Base-by-base conservation (phyloP, 2,329 filamentous ascomycete genomes). In the Pyrenophora teres region DNA sequence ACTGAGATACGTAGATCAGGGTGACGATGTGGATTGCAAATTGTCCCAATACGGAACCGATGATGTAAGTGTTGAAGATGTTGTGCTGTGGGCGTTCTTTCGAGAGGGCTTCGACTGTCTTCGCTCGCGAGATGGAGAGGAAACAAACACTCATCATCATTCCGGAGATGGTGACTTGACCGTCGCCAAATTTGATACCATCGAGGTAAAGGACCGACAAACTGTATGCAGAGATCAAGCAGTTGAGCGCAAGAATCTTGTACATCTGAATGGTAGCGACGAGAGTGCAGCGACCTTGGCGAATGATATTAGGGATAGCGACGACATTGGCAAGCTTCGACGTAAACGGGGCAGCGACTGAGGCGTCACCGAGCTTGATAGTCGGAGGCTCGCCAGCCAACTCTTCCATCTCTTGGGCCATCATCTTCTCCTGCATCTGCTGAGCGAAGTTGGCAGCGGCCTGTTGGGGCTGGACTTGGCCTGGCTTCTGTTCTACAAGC, bases 101-200 rank as follows among this genome's bases (percentile, higher is more conserved):
- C 58, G 93, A 97, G 19, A 99, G 81, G 31, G 89, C 88, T 77
- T 99, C 94, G 45, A 99, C 94, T 25, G 94, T 90, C 80, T 92
- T 94, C 33, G 94, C 94, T 54, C 94, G 88, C n/a, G 94, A 97
- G 68, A 99, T 97, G 56, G 92, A 97, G 67, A 99, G 79, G 83
- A 99, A 99, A 78, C 94, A 99, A 43, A 99, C 94, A 67, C 92
- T 97, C 94, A 99, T 97, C 74, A 99, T 87, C 90, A 99, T 97
- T 64, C 94, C 94, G 65, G 92, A 97, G 68, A 99, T 97, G 13
- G 94, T 99, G 62, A 97, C 94, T 77, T 99, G 94, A 3, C 92
- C 92, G 72, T 99, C 94, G 50, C 94, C 92, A 71, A 99, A 99
- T 79, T 99, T 99, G 82, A 99, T 99, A 58, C 94, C 94, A 68